Evolutionary conservation across 768 basidiomycete genomes (phyloP).

Genomic region (Porphyrellus cyaneotinctus): DNA sequence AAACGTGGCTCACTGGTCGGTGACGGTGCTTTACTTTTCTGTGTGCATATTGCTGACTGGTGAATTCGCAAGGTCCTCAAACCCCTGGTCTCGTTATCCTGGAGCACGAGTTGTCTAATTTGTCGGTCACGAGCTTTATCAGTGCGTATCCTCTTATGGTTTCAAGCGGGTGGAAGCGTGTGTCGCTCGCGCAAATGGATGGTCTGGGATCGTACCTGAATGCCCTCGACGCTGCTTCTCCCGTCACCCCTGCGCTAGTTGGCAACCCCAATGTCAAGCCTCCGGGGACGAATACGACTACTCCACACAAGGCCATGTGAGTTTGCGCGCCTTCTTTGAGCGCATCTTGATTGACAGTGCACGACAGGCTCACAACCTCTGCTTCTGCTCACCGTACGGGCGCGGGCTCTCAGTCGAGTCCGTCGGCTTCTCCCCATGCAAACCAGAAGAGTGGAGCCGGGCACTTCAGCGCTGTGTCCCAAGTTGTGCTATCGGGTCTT

Average conservation of each 20-base stretch:
- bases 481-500: constrained; percentile 24
- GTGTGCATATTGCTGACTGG: background rate
- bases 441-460: constrained; percentile 34
- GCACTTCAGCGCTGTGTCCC: constrained; percentile 21
- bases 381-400: background rate
- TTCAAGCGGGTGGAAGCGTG: constrained; percentile 66
- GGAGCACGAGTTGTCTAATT: constrained; percentile 73
- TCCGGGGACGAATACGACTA: constrained; percentile 12
- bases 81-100: constrained; percentile 75
- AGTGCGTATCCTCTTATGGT: constrained; percentile 58
- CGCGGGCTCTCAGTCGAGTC: constrained; percentile 5
- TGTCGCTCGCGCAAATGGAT: constrained; percentile 48
- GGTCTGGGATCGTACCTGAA: constrained; percentile 46
- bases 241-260: constrained; percentile 21
- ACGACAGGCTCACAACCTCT: constrained; percentile 4
- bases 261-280: constrained; percentile 17
- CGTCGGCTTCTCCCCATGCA: constrained; percentile 23
- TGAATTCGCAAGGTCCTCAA: constrained; percentile 49
- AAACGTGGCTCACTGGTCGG: constrained; percentile 53
- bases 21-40: background rate
- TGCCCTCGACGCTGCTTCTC: constrained; percentile 32
- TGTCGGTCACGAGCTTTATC: constrained; percentile 64
- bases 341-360: background rate
- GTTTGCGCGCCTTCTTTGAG: background rate
- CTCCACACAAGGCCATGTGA: constrained; percentile 4